A percentile compares a stretch with the other conserved stretches of the same genome.
Evolutionary conservation across 768 basidiomycete genomes (phyloP).

Genomic region (Lentinus tigrinus): DNA sequence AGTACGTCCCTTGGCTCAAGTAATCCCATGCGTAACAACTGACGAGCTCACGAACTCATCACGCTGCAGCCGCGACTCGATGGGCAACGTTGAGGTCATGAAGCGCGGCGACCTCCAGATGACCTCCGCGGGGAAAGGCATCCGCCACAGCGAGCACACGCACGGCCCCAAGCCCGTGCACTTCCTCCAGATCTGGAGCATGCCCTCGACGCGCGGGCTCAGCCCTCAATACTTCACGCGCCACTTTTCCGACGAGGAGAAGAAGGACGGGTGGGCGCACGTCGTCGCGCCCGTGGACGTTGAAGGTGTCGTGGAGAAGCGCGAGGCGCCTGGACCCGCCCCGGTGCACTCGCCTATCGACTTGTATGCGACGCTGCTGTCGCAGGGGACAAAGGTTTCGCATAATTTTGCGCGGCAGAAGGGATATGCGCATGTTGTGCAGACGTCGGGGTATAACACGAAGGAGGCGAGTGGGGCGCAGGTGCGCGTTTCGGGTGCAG

Average conservation of each 20-base stretch:
- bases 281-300: constrained; percentile 74
- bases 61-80: constrained; percentile 79
- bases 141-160: constrained; percentile 74
- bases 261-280: constrained; percentile 65
- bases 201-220: constrained; percentile 48
- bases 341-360: constrained; percentile 72
- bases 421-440: constrained; percentile 84
- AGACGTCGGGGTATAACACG: constrained; percentile 78
- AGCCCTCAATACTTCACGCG: constrained; percentile 85
- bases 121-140: constrained; percentile 90
- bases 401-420: constrained; percentile 50
- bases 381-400: constrained; percentile 49
- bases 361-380: constrained; percentile 76
- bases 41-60: not conserved
- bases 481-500: constrained; percentile 48
- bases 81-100: constrained; percentile 89
- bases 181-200: constrained; percentile 73
- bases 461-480: constrained; percentile 53
- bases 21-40: not conserved
- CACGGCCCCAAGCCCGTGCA: constrained; percentile 49
- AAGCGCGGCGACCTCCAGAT: constrained; percentile 88
- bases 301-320: constrained; percentile 53
- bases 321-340: constrained; percentile 77
- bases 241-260: constrained; percentile 80
- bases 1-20: constrained; percentile 47